Evolutionary conservation across 2,329 filamentous ascomycete genomes (phyloP).

Genomic region (Cladobotryum protrusum): DNA sequence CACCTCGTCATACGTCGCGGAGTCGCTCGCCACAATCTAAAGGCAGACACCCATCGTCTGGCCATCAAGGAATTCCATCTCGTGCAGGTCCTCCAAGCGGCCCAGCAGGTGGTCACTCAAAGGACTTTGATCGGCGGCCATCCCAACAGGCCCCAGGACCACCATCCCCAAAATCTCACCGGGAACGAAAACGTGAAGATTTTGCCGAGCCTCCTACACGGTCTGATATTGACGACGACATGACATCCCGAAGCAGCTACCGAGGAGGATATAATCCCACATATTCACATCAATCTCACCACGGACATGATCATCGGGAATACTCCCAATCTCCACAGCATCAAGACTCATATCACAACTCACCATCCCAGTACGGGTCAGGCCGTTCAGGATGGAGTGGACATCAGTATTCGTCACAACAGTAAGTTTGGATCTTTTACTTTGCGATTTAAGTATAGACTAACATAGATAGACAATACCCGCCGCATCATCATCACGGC

Average conservation of each 20-base stretch:
- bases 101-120: slow-evolving; percentile 12
- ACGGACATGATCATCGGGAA: slow-evolving; percentile 30
- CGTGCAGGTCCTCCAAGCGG: slow-evolving; percentile 17
- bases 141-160: slow-evolving; percentile 19
- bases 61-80: slow-evolving; percentile 15
- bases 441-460: neutral
- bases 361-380: slow-evolving; percentile 37
- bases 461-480: slow-evolving; percentile 47
- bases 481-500: slow-evolving; percentile 52
- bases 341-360: slow-evolving; percentile 38
- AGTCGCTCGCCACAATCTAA: slow-evolving; percentile 11
- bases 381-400: slow-evolving; percentile 35
- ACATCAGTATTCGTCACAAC: slow-evolving; percentile 33
- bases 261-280: slow-evolving; percentile 36
- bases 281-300: slow-evolving; percentile 32
- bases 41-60: slow-evolving; percentile 7
- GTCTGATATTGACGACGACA: slow-evolving; percentile 46
- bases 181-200: slow-evolving; percentile 23
- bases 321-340: slow-evolving; percentile 40
- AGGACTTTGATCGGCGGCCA: slow-evolving; percentile 18
- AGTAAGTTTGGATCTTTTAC: slow-evolving; percentile 27
- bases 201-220: slow-evolving; percentile 30
- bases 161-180: slow-evolving; percentile 22
- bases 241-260: slow-evolving; percentile 38
- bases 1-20: slow-evolving; percentile 7